phyloP scores from a whole-genome alignment of 2,329 filamentous ascomycete species.

The Lojkania enalia region DNA sequence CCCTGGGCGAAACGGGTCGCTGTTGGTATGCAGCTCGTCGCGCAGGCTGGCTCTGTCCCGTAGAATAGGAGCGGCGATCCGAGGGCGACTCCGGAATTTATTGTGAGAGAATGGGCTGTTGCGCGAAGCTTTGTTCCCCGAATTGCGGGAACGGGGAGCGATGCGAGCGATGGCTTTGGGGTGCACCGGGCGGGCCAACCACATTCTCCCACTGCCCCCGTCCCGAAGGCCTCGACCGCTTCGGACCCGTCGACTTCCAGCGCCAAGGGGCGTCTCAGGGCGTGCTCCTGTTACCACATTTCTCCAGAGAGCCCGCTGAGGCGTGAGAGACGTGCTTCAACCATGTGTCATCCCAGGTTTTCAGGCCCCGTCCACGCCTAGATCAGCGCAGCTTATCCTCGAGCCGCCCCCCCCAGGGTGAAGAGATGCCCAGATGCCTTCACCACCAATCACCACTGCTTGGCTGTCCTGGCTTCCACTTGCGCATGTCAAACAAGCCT shows the following conservation, averaged over 20 bases:
- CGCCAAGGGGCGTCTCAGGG: neutral
- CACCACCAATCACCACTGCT: too few relatives aligned
- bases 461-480: too few relatives aligned
- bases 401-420: too few relatives aligned
- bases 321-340: constrained; percentile 1
- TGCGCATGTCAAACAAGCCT: too few relatives aligned
- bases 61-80: too few relatives aligned
- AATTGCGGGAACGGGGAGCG: too few relatives aligned
- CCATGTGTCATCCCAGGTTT: constrained; percentile 3
- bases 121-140: neutral
- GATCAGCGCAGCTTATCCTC: neutral
- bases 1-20: neutral
- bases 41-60: neutral
- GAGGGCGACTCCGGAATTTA: neutral
- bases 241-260: neutral
- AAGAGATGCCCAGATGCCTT: too few relatives aligned
- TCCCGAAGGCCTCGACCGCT: neutral
- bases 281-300: neutral
- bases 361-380: neutral
- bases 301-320: neutral
- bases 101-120: neutral
- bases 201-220: neutral
- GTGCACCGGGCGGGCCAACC: too few relatives aligned
- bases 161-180: too few relatives aligned
- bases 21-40: neutral